Conservation (phyloP, 2,329 filamentous ascomycete species). For the Graphium sp. region DNA sequence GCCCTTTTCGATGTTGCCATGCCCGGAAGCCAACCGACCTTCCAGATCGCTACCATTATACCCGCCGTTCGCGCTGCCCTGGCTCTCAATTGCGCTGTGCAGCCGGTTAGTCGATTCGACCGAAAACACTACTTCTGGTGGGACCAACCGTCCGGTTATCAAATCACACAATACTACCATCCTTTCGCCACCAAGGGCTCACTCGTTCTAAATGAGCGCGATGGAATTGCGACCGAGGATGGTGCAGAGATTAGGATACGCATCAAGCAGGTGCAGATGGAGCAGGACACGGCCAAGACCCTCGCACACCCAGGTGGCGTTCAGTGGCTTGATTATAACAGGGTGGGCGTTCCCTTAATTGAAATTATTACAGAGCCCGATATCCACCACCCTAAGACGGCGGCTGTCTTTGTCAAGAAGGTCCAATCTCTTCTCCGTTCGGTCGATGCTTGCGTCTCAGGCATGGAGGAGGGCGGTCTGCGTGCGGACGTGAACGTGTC, state of each 20-base stretch:
- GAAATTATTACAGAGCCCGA: conserved; percentile 90
- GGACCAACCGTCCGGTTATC: conserved; percentile 91
- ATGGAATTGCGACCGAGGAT: conserved; percentile 64
- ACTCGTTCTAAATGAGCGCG: conserved; percentile 53
- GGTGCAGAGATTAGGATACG: conserved; percentile 55
- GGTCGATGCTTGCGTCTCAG: conserved; percentile 72
- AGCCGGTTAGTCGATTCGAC: conserved; percentile 69
- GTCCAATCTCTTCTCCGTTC: conserved; percentile 65
- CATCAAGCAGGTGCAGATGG: conserved; percentile 90
- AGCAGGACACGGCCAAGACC: conserved; percentile 96
- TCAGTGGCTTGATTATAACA: conserved; percentile 83
- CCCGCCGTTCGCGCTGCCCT: conserved; percentile 84
- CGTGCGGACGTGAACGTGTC: conserved; percentile 94
- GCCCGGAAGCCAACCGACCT: conserved; percentile 74
- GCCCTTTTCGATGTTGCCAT: conserved; percentile 78
- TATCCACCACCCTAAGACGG: conserved; percentile 73
- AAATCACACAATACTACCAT: conserved; percentile 91
- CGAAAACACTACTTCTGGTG: conserved; percentile 99
- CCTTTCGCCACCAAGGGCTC: conserved; percentile 53
- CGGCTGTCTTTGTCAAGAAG: conserved; percentile 77
- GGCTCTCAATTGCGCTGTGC: conserved; percentile 65
- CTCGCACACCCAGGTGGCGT: conserved; percentile 56
- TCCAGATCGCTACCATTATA: conserved; percentile 68
- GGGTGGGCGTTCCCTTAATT: conserved; percentile 76
- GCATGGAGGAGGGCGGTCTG: conserved; percentile 86